phyloP scores from a whole-genome alignment of 352 stramenopile genomes.

The Globisporangium megalacanthum region DNA sequence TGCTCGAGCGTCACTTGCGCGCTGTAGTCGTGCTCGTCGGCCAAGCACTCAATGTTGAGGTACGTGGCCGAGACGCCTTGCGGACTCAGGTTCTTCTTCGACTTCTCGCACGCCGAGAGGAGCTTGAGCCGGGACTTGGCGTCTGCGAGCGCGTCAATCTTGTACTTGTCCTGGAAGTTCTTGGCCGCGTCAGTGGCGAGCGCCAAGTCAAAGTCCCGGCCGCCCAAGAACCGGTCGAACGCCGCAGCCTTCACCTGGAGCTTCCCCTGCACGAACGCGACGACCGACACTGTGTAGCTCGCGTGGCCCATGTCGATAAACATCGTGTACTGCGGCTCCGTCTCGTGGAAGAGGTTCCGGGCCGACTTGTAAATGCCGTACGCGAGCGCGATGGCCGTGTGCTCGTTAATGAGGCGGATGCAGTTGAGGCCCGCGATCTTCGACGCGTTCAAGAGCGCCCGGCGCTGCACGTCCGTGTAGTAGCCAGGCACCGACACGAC shows the following conservation, averaged over 20 bases:
- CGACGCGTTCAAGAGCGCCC: conserved; percentile 90
- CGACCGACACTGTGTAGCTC: conserved; percentile 89
- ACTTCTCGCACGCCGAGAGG: conserved; percentile 96
- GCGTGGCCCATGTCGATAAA: conserved; percentile 99
- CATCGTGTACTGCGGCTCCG: conserved; percentile 95
- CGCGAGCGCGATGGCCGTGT: conserved; percentile 92
- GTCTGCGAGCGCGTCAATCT: conserved; percentile 88
- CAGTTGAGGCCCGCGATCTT: conserved; percentile 95
- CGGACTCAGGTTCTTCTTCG: conserved; percentile 98
- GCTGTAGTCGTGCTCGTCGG: conserved; percentile 97
- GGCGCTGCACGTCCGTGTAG: conserved; percentile 97
- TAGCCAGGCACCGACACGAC: conserved; percentile 96
- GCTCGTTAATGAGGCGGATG: conserved; percentile 97
- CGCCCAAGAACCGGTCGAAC: conserved; percentile 94
- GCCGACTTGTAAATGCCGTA: conserved; percentile 97
- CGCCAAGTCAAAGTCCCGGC: conserved; percentile 94
- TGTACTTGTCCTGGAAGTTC: conserved; percentile 97
- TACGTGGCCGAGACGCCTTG: conserved; percentile 95
- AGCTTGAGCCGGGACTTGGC: conserved; percentile 97
- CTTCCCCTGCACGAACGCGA: conserved; percentile 93
- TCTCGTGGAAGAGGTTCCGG: conserved; percentile 92
- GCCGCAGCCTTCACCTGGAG: conserved; percentile 93
- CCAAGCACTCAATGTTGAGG: conserved; percentile 98
- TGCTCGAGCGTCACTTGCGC: conserved; percentile 91
- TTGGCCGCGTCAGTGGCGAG: conserved; percentile 93